These are phyloP conservation scores for Leccinum fibrillosum DNA, from an alignment of 768 basidiomycete species.

Conservation along the genomic window DNA sequence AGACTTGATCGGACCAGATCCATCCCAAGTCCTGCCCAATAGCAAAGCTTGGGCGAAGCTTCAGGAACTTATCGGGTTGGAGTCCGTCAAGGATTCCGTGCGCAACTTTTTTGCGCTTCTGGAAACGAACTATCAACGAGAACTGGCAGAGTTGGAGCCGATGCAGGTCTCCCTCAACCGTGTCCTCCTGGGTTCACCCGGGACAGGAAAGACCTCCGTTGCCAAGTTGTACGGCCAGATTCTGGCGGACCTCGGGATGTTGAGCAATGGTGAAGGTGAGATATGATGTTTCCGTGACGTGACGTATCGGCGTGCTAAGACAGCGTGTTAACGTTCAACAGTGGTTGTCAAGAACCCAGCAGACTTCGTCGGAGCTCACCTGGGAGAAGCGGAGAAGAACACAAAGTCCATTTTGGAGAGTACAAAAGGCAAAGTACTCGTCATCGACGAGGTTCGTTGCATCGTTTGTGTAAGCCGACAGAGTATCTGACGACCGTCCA, in stretches of 20 bases:
- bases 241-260: constrained; percentile 54
- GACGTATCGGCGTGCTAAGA: not conserved
- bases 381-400: constrained; percentile 62
- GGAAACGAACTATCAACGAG: constrained; percentile 56
- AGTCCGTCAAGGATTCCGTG: constrained; percentile 55
- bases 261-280: constrained; percentile 74
- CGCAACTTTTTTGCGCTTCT: constrained; percentile 46
- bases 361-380: constrained; percentile 56
- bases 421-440: constrained; percentile 61
- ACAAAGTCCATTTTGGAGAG: constrained; percentile 62
- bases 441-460: constrained; percentile 61
- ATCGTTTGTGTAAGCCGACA: not conserved
- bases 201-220: constrained; percentile 72
- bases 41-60: constrained; percentile 53
- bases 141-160: constrained; percentile 53
- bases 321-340: constrained; percentile 17
- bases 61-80: constrained; percentile 52
- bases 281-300: too few species aligned
- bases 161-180: constrained; percentile 57
- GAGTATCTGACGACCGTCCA: not conserved
- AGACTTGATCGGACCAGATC: constrained; percentile 67
- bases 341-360: constrained; percentile 68
- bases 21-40: constrained; percentile 43
- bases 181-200: constrained; percentile 66
- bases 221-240: constrained; percentile 66